phyloP scores from a whole-genome alignment of 352 stramenopile species.

The Globisporangium paroecandrum region DNA sequence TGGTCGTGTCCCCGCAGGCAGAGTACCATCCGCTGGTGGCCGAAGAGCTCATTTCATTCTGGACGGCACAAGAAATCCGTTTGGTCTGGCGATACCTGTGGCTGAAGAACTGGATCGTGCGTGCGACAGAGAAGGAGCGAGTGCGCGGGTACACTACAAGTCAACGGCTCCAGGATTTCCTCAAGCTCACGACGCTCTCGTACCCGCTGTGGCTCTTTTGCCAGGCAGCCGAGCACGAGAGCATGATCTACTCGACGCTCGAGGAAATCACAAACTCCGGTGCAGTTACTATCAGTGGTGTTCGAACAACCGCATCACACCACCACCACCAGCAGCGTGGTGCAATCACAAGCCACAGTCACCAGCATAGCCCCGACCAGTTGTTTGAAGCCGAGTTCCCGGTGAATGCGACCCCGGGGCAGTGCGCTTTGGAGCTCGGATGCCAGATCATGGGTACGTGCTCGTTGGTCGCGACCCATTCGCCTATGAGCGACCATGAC shows the following conservation, averaged over 20 bases:
- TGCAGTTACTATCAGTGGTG: neutral
- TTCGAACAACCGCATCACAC: neutral
- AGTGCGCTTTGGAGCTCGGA: conserved; percentile 61
- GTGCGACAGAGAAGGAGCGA: conserved; percentile 63
- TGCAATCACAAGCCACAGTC: neutral
- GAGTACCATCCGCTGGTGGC: conserved; percentile 79
- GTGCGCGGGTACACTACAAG: conserved; percentile 64
- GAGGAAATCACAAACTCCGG: conserved; percentile 37
- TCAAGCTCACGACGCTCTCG: conserved; percentile 66
- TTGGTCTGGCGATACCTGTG: conserved; percentile 82
- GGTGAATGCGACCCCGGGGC: conserved; percentile 58
- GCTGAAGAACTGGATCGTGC: conserved; percentile 85
- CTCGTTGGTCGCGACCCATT: conserved; percentile 42
- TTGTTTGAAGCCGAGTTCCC: conserved; percentile 70
- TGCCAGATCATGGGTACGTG: conserved; percentile 71
- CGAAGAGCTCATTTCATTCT: conserved; percentile 82
- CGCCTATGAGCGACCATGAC: conserved; percentile 13
- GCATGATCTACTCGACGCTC: conserved; percentile 59
- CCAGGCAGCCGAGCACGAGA: conserved; percentile 71
- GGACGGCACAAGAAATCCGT: conserved; percentile 65
- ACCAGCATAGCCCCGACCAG: conserved; percentile 26
- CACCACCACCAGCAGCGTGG: neutral
- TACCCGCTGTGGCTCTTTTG: conserved; percentile 71
- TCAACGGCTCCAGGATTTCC: conserved; percentile 57
- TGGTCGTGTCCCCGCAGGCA: conserved; percentile 64